These are phyloP conservation scores for Diaporthe longicolla DNA, from an alignment of 2,329 filamentous ascomycete species.

Conservation along the genomic window DNA sequence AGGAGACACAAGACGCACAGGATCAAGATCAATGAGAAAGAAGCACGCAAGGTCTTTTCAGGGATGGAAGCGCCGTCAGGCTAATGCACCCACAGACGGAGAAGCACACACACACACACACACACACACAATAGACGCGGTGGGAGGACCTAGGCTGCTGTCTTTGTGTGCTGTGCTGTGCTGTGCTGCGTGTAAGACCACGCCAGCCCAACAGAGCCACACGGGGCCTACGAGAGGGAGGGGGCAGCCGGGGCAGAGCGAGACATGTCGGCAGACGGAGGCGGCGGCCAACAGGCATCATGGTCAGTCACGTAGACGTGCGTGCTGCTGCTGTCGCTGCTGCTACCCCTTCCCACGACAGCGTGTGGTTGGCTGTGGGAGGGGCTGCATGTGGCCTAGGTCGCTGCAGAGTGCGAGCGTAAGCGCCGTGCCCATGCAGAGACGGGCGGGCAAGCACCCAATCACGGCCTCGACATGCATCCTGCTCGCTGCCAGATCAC, in stretches of 20 bases:
- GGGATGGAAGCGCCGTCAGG: slow-evolving; percentile 25
- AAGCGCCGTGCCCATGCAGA: slow-evolving; percentile 40
- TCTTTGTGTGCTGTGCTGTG: too few species aligned
- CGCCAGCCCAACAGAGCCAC: not conserved
- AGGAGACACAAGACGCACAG: slow-evolving; percentile 9
- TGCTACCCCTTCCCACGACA: not conserved
- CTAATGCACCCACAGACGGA: slow-evolving; percentile 35
- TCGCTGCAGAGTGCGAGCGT: slow-evolving; percentile 34
- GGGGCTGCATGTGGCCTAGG: slow-evolving; percentile 12
- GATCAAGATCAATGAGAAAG: not conserved
- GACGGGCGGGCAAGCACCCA: slow-evolving; percentile 37
- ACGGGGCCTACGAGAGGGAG: not conserved
- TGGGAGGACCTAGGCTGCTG: not conserved
- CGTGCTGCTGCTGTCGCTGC: too few species aligned
- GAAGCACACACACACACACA: slow-evolving; percentile 17
- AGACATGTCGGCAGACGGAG: not conserved
- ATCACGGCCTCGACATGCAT: slow-evolving; percentile 40
- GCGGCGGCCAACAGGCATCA: not conserved
- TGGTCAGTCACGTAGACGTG: too few species aligned
- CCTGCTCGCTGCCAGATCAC: slow-evolving; percentile 37
- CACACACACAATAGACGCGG: slow-evolving; percentile 21
- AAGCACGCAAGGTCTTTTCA: slow-evolving; percentile 19
- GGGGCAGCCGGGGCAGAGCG: slow-evolving; percentile 4
- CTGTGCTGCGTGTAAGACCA: not conserved
- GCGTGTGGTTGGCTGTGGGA: slow-evolving; percentile 25